These are phyloP conservation scores for Kregervanrija fluxuum DNA, from an alignment of 805 yeast genomes.

Conservation along the genomic window DNA sequence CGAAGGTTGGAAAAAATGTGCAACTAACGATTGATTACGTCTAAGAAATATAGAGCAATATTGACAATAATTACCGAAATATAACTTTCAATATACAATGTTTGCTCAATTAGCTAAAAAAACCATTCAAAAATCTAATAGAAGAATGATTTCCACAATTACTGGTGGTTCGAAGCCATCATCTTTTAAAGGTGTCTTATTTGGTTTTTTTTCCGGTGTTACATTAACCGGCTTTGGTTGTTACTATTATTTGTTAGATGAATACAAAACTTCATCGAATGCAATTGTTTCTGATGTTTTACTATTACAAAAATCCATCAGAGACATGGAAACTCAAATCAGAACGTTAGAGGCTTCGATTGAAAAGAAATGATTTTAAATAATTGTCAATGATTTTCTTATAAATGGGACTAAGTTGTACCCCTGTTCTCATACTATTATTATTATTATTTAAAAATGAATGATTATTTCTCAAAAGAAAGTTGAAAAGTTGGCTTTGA, in stretches of 20 bases:
- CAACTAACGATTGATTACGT: slow-evolving; percentile 2
- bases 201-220: slow-evolving; percentile 77
- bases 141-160: slow-evolving; percentile 8
- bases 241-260: slow-evolving; percentile 71
- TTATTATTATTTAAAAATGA: no score
- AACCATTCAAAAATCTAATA: slow-evolving; percentile 5
- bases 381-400: no score
- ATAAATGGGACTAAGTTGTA: no score
- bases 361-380: slow-evolving; percentile 19
- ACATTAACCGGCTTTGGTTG: slow-evolving; percentile 67
- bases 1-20: slow-evolving; percentile 15
- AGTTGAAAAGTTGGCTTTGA: no score
- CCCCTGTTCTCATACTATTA: no score
- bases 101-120: slow-evolving; percentile 13
- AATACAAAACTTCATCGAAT: slow-evolving; percentile 65
- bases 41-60: background rate
- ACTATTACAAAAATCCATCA: slow-evolving; percentile 50
- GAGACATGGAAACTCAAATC: slow-evolving; percentile 12
- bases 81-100: slow-evolving; percentile 8
- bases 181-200: slow-evolving; percentile 37
- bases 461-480: no score
- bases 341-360: slow-evolving; percentile 44
- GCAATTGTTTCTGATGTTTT: slow-evolving; percentile 72
- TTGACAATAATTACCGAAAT: background rate
- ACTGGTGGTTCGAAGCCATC: slow-evolving; percentile 6